Percentiles rank a stretch among this genome's conserved stretches.
These are phyloP conservation scores for Volvox carteri DNA, from an alignment of 163 green algal genomes.

Conservation along the genomic window DNA sequence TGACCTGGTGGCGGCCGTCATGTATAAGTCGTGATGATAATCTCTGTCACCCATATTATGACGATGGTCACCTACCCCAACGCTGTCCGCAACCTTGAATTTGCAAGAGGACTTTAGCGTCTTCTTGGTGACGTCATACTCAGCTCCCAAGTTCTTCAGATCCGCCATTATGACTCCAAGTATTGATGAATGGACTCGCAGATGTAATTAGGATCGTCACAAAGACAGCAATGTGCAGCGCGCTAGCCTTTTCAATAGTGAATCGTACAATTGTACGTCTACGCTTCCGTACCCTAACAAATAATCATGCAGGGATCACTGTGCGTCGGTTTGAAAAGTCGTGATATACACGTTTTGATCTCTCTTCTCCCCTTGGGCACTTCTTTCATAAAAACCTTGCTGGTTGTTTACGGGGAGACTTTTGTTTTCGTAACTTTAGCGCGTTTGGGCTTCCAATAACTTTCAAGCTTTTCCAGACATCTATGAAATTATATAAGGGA, in stretches of 20 bases:
- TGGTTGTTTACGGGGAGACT: background rate
- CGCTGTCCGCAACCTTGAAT: constrained; percentile 43
- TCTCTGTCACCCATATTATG: too few species aligned
- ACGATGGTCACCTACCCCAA: constrained; percentile 41
- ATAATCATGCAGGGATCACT: background rate
- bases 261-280: background rate
- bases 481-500: background rate
- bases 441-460: too few species aligned
- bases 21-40: constrained; percentile 6
- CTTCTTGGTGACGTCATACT: constrained; percentile 53
- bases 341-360: background rate
- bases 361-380: background rate
- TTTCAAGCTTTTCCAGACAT: background rate
- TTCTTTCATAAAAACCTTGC: background rate
- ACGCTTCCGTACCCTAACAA: background rate
- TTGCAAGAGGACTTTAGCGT: constrained; percentile 30
- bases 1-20: constrained; percentile 47
- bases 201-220: background rate
- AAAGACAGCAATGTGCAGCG: background rate
- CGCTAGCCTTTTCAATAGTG: background rate
- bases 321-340: background rate
- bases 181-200: too few species aligned
- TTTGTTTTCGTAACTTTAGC: too few species aligned
- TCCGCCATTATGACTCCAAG: background rate
- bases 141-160: constrained; percentile 18